These are phyloP conservation scores for Sphaerobolus stellatus DNA, from an alignment of 1,284 basidiomycete genomes.

Conservation along the genomic window DNA sequence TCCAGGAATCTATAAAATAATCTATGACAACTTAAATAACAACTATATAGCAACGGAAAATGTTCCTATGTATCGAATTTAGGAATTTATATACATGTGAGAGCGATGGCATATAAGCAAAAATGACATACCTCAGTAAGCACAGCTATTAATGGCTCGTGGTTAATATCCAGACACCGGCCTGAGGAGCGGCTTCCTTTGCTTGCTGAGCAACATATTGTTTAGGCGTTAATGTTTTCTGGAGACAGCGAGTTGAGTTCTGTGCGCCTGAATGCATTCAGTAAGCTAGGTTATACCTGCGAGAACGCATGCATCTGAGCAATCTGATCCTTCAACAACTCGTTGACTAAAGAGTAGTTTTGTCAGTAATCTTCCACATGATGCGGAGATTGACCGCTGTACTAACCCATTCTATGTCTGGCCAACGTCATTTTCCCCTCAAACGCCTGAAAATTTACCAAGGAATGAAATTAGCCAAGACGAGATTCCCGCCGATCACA, in stretches of 20 bases:
- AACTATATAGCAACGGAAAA: no score
- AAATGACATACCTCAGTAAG: no score
- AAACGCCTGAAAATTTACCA: constrained; percentile 49
- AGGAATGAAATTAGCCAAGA: not conserved
- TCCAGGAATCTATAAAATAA: no score
- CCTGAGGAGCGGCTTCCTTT: no score
- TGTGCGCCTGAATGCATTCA: not conserved
- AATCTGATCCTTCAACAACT: constrained; percentile 68
- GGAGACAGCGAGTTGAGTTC: constrained; percentile 1
- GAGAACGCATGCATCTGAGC: constrained; percentile 81
- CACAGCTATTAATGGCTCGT: no score
- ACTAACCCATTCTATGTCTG: constrained; percentile 63
- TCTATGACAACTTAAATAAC: no score
- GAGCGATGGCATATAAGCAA: no score
- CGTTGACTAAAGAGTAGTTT: constrained; percentile 50
- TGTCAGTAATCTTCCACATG: not conserved
- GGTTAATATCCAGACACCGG: no score
- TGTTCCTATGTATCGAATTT: no score
- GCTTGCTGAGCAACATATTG: constrained; percentile 59
- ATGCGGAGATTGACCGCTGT: not conserved
- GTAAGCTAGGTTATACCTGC: constrained; percentile 51
- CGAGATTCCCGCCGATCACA: not conserved
- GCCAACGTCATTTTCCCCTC: constrained; percentile 74
- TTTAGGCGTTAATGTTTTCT: constrained; percentile 76
- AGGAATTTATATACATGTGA: no score